These are phyloP conservation scores for Sordariomycetes sp. DNA, from an alignment of 2,329 filamentous ascomycete species.

Conservation along the genomic window DNA sequence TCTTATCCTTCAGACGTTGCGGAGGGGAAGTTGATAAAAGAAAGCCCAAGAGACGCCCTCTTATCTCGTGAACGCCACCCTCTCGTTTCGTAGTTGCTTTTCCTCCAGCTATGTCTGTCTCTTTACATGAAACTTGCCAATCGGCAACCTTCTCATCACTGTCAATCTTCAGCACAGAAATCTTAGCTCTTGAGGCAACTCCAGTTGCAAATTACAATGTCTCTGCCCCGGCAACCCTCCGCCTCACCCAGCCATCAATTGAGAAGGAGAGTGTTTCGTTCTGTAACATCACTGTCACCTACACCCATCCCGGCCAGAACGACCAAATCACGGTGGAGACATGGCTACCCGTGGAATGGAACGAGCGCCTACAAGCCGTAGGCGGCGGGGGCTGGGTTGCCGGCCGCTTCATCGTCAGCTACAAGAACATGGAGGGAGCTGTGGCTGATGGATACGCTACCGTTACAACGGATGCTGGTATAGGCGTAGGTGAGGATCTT, in stretches of 20 bases:
- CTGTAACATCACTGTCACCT: slow-evolving; percentile 10
- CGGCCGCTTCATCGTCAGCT: slow-evolving; percentile 6
- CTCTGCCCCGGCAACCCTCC: background rate
- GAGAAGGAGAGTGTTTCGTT: slow-evolving; percentile 3
- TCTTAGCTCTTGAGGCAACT: background rate
- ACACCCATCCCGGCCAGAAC: slow-evolving; percentile 4
- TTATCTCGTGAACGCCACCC: background rate
- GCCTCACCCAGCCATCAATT: background rate
- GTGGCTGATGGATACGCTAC: slow-evolving; percentile 9
- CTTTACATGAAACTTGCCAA: background rate
- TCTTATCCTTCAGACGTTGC: no score
- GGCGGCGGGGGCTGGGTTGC: slow-evolving; percentile 19
- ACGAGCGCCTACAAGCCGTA: slow-evolving; percentile 16
- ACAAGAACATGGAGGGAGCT: slow-evolving; percentile 6
- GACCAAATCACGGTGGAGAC: slow-evolving; percentile 6
- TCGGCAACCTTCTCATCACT: background rate
- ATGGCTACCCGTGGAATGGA: slow-evolving; percentile 18
- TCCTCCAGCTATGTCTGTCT: background rate
- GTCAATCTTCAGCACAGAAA: background rate
- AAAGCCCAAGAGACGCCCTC: no score
- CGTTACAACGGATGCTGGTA: slow-evolving; percentile 8
- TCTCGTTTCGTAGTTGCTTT: background rate
- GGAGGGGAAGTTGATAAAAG: no score
- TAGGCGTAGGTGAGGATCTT: background rate
- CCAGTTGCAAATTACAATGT: background rate